Conservation (phyloP, 805 yeast genomes). For the Schwanniomyces vanrijiae region DNA sequence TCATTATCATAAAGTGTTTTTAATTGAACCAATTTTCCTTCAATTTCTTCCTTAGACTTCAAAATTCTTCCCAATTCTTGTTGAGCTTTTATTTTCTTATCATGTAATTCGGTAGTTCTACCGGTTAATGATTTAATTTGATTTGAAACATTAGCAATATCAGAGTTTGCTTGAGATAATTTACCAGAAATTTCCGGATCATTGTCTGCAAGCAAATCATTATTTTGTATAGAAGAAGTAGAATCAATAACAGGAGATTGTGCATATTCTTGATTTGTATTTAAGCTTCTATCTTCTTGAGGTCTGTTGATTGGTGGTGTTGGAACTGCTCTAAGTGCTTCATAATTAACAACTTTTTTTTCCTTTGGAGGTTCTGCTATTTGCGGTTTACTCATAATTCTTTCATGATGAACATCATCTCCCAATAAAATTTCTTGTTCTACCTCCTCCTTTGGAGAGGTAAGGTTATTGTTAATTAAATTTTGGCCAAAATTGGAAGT, state of each 20-base stretch:
- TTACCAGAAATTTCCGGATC: conserved; percentile 59
- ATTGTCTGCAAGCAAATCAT: conserved; percentile 56
- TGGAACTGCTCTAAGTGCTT: conserved; percentile 50
- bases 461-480: conserved; percentile 37
- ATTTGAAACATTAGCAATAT: conserved; percentile 81
- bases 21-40: conserved; percentile 64
- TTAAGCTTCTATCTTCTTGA: conserved; percentile 5
- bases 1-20: conserved; percentile 76
- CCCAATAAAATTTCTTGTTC: conserved; percentile 30
- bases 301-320: conserved; percentile 34
- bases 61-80: conserved; percentile 71
- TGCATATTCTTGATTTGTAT: conserved; percentile 11
- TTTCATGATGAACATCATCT: conserved; percentile 27
- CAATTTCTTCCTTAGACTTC: conserved; percentile 67
- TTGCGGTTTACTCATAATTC: conserved; percentile 26
- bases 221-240: conserved; percentile 19
- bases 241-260: conserved; percentile 1
- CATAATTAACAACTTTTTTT: conserved; percentile 42
- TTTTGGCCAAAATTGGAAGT: conserved; percentile 84
- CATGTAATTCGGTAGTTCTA: conserved; percentile 71
- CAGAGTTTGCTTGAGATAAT: conserved; percentile 77
- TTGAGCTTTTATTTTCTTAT: conserved; percentile 72
- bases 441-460: conserved; percentile 15
- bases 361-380: conserved; percentile 14
- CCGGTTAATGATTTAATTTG: conserved; percentile 76